Evolutionary conservation across 2,329 filamentous ascomycete genomes (phyloP), one percentile per base, ranked within the genome.

Genomic region (Fusarium decemcellulare): DNA sequence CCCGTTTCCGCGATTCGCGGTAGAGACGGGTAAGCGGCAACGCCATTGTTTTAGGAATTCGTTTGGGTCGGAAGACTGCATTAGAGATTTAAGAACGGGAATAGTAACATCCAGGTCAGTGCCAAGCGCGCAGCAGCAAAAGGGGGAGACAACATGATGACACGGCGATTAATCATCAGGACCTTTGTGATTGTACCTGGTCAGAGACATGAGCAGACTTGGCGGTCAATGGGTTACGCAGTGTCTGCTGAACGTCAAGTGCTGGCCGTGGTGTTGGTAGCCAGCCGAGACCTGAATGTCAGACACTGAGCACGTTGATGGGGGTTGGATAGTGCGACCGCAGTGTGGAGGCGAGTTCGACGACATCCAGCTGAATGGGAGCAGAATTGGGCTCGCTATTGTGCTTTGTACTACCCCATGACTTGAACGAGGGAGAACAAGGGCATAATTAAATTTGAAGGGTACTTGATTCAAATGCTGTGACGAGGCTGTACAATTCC

Each of bases 281-380:
- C 46, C 53, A 74, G 46, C 72, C 68, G 70, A 74, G 72, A 74
- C 61, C 40, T 36, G 54, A 53, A 47, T 71, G 68, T 69, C 30
- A 59, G 61, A 71, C 68, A 37, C 57, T 63, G 57, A 71, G 68
- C 64, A 69, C 64, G 61, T 68, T 71, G 47, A 53, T 57, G 39
- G 34, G 47, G 40, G 36, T 29, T 52, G 32, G 27, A 18, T 10
- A 16, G 54, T 59, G 48, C 40, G 59, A 70, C 67, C 23, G 27
- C 40, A 54, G 56, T 16, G 16, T n/a, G 44, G n/a, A 58, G 23
- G 8, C 15, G 16, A 32, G n/a, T 18, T 23, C 16, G 29, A 43
- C 39, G 37, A 23, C 52, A n/a, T 55, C 44, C 23, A 40, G 34
- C 54, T 39, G 32, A 29, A 16, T 55, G n/a, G n/a, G 23, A 32